Evolutionary conservation across 129 eudicot species (phyloP), one percentile per base, ranked within the genome.

Genomic region (Flaveria trinervia): DNA sequence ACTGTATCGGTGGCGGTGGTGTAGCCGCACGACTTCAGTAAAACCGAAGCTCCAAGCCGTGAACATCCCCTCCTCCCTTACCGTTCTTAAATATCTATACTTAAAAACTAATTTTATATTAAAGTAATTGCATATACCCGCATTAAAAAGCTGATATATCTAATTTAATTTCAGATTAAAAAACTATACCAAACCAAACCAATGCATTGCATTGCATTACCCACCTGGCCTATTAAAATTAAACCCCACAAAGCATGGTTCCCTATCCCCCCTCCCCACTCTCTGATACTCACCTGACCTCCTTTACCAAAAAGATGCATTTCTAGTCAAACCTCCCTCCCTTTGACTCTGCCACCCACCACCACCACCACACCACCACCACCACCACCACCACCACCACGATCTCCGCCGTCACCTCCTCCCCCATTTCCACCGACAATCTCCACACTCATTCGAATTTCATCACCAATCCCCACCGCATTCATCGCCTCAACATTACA

Each of bases 391-490:
- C 55, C 72, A 16, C 73, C 78, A 28, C 80, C 80, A 45, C 79
- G 79, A n/a, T 55, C 74, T 0, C 75, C 83, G 36, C 75, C 78
- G 15, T 57, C 77, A 46, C 68, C 81, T 54, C 75, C 74, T 22
- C 75, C 80, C 22, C 66, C 55, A 15, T 74, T 79, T 70, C 70
- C 83, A 84, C 88, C 80, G 76, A 67, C 79, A 44, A 67, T 5
- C 33, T 28, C 36, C 36, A 30, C 36, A 30, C 36, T 30, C 36
- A 30, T 30, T 4, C 50, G 67, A 45, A 15, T n/a, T 70, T 50
- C 77, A 51, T 78, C 71, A 70, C 73, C 61, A 48, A 9, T 67
- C 79, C 71, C 25, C 49, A 49, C 79, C 79, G 28, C 57, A 45
- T 26, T 45, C 30, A 70, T 26, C 62, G 76, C 22, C 59, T 17